Conservation (phyloP, 2,329 filamentous ascomycete genomes). For the Fusarium brevicatenulatum region DNA sequence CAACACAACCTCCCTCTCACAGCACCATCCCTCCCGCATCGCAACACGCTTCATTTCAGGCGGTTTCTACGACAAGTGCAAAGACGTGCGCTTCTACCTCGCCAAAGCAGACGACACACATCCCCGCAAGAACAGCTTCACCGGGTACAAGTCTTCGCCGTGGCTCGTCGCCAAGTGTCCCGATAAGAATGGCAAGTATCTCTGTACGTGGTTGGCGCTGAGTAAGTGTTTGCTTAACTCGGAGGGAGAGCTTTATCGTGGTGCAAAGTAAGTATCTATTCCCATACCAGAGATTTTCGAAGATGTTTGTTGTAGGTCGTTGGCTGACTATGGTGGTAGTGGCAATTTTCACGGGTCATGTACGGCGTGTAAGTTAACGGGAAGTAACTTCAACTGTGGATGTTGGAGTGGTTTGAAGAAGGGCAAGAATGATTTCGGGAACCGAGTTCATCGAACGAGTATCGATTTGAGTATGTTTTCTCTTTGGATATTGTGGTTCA, state of each 20-base stretch:
- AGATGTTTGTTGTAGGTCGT: not conserved
- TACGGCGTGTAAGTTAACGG: constrained; percentile 17
- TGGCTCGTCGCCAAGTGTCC: constrained; percentile 25
- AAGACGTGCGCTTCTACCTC: constrained; percentile 30
- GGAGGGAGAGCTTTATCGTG: constrained; percentile 13
- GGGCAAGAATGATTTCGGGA: not conserved
- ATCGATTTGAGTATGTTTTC: constrained; percentile 23
- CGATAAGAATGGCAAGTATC: constrained; percentile 13
- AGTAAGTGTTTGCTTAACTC: constrained; percentile 31
- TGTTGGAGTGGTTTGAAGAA: constrained; percentile 12
- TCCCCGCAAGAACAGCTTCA: not conserved
- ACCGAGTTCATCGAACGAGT: not conserved
- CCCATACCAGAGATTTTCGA: no score
- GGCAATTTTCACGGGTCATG: constrained; percentile 25
- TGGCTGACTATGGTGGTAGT: not conserved
- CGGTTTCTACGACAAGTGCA: constrained; percentile 25
- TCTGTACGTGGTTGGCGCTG: constrained; percentile 29
- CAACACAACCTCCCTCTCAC: not conserved
- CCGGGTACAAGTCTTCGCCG: constrained; percentile 20
- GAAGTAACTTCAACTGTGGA: constrained; percentile 5
- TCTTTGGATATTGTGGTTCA: rapidly evolving
- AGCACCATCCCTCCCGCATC: not conserved
- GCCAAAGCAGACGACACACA: constrained; percentile 16
- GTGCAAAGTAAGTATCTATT: not conserved
- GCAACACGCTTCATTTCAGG: not conserved